Conservation (phyloP, 2,329 filamentous ascomycete genomes). For the Tolypocladium album region DNA sequence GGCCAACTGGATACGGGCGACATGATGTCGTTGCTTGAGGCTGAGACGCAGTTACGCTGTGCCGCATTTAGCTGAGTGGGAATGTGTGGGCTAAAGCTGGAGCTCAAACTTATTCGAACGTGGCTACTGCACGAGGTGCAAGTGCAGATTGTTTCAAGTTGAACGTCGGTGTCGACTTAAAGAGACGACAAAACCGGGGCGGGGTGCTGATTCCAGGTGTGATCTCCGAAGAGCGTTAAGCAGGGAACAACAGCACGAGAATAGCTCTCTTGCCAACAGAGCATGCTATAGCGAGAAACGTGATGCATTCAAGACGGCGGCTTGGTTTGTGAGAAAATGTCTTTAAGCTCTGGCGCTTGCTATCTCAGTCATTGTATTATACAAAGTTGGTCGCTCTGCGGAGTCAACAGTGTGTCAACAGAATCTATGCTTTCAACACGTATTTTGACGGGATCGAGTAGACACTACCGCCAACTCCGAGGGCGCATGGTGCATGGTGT, state of each 20-base stretch:
- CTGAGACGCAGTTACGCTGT: background rate
- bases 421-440: background rate
- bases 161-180: background rate
- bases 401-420: background rate
- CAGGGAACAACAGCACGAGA: background rate
- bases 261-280: background rate
- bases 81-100: background rate
- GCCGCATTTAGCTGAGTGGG: background rate
- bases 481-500: background rate
- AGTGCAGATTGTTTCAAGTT: background rate
- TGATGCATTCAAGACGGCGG: background rate
- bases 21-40: background rate
- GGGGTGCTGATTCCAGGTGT: background rate
- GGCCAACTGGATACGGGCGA: background rate
- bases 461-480: background rate
- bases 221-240: background rate
- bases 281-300: background rate
- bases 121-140: background rate
- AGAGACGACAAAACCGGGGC: background rate
- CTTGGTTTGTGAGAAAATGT: background rate
- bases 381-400: background rate
- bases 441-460: background rate
- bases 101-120: background rate
- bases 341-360: background rate
- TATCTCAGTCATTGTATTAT: background rate